Base-by-base conservation (phyloP, 306 rosid species). In the Casuarina equisetifolia region DNA sequence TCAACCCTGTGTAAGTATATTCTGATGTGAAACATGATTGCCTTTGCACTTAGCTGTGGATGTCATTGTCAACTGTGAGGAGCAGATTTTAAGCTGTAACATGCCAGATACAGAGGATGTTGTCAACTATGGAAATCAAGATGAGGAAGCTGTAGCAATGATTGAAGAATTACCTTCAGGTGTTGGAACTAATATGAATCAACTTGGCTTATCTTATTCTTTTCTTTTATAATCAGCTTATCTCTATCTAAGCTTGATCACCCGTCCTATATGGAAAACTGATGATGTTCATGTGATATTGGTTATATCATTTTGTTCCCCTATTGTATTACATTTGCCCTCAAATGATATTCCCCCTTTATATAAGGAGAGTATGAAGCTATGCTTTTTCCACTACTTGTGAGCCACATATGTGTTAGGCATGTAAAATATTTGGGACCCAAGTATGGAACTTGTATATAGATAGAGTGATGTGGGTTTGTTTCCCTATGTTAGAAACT, bases 131-230 rank as follows among this genome's bases (percentile, higher is more conserved):
- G 85, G 76, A 59, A 84, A 69, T 72, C 81, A 76, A 44, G 88
- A 76, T 3, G 80, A 82, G 75, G 83, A 82, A 74, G 77, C 81
- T 50, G 79, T 51, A n/a, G 84, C 75, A 72, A 82, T 82, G 85
- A 59, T 53, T 15, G 83, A 87, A 52, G 80, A 74, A 63, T 80
- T 55, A 3, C 77, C 83, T 49, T 78, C 83, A 45, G 43, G 78
- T 69, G 58, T 48, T 50, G 81, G 49, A 38, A 58, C 10, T 69
- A 71, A 75, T 57, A 71, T 43, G 69, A 51, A 35, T 72, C 70
- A 45, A 7, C 74, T 40, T 52, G 54, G 73, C 61, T 72, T 19
- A 15, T 70, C 7, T 69, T 70, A 2, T 75, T 17, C 19, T 6
- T 54, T 9, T 72, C 51, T 19, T 20, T 6, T 20, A 9, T 42